These are phyloP conservation scores for Waltergamsia citrina DNA, from an alignment of 2,329 filamentous ascomycete genomes.

Conservation along the genomic window DNA sequence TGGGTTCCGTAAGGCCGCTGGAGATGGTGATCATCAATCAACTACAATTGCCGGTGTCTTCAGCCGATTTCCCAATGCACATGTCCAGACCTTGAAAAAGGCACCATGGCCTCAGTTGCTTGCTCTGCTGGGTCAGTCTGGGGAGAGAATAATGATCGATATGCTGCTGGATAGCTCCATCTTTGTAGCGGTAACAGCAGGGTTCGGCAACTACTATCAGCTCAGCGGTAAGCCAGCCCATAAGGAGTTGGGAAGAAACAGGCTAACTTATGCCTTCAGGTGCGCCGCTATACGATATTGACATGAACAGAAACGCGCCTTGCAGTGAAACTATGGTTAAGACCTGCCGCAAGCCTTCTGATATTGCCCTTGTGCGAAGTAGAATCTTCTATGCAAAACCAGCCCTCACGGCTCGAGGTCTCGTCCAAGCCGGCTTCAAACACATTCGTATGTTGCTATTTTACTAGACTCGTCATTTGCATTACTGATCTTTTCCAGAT, in stretches of 20 bases:
- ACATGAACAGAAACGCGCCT: conserved; percentile 8
- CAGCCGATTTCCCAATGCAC: conserved; percentile 55
- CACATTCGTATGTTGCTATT: conserved; percentile 60
- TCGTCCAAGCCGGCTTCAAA: conserved; percentile 64
- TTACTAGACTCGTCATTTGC: background rate
- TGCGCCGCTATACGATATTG: conserved; percentile 38
- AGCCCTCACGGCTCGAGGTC: conserved; percentile 56
- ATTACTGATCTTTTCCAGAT: conserved; percentile 41
- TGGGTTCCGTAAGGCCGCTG: conserved; percentile 55
- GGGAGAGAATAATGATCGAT: conserved; percentile 68
- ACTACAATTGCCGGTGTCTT: conserved; percentile 57
- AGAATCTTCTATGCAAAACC: conserved; percentile 81
- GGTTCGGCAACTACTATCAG: conserved; percentile 63
- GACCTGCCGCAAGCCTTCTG: conserved; percentile 26
- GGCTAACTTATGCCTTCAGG: conserved; percentile 21
- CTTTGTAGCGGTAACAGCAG: conserved; percentile 53
- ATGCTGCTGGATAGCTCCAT: conserved; percentile 70
- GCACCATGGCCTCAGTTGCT: conserved; percentile 69
- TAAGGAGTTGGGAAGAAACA: background rate
- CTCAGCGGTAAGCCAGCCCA: conserved; percentile 59
- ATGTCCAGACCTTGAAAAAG: conserved; percentile 59
- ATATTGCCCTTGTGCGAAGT: conserved; percentile 69
- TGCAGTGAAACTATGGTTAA: background rate
- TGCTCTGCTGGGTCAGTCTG: conserved; percentile 61
- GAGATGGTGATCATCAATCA: conserved; percentile 14